Conservation (phyloP, 2,329 filamentous ascomycete genomes). For the Graphilbum fragrans region DNA sequence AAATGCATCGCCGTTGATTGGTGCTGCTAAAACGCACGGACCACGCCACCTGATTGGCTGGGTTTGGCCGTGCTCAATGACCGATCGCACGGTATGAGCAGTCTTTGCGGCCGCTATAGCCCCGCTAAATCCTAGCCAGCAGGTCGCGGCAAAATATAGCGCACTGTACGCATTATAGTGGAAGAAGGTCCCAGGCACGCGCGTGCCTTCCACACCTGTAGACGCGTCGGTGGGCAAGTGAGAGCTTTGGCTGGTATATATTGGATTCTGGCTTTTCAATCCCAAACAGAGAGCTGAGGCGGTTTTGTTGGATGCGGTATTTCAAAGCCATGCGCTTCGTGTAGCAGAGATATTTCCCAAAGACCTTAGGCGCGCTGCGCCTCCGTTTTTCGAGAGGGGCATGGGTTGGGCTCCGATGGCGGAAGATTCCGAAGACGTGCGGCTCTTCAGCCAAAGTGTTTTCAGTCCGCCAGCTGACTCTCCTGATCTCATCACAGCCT, state of each 20-base stretch:
- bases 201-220: constrained; percentile 3
- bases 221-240: constrained; percentile 3
- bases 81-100: not conserved
- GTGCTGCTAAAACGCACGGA: constrained; percentile 1
- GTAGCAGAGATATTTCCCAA: too few species aligned
- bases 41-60: constrained; percentile 2
- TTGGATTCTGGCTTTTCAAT: not conserved
- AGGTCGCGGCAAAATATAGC: too few species aligned
- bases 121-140: too few species aligned
- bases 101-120: too few species aligned
- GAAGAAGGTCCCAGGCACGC: not conserved
- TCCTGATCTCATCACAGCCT: constrained; percentile 54
- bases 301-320: too few species aligned
- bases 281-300: too few species aligned
- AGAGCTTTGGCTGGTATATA: not conserved
- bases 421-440: constrained; percentile 14
- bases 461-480: constrained; percentile 40
- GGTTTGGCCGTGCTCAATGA: not conserved
- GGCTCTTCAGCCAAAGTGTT: constrained; percentile 43
- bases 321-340: too few species aligned
- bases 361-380: too few species aligned
- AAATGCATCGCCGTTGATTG: constrained; percentile 11
- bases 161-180: constrained; percentile 3
- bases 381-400: too few species aligned
- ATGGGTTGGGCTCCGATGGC: not conserved